A percentile compares a stretch with the other conserved stretches of the same genome.
These are phyloP conservation scores for Vicia faba DNA, from an alignment of 306 rosid species.

Conservation along the genomic window DNA sequence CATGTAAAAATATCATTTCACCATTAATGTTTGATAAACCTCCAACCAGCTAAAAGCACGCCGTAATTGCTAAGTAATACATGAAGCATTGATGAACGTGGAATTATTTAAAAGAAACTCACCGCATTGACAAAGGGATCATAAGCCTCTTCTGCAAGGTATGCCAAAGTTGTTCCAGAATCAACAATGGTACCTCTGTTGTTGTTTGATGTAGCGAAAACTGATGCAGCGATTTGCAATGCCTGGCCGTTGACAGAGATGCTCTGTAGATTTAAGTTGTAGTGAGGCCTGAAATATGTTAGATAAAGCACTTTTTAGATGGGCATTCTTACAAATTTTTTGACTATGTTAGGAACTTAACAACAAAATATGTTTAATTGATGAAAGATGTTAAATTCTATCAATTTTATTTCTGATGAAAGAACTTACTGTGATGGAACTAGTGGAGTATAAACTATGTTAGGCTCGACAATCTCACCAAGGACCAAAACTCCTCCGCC, in stretches of 20 bases:
- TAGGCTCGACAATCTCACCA: conserved; percentile 90
- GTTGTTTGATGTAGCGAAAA: conserved; percentile 77
- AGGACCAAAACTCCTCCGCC: conserved; percentile 97
- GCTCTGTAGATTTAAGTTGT: conserved; percentile 87
- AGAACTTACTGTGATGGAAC: conserved; percentile 85
- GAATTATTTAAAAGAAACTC: conserved; percentile 47
- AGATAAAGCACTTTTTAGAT: conserved; percentile 32
- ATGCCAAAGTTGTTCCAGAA: conserved; percentile 97
- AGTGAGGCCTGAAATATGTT: conserved; percentile 83
- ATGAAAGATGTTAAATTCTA: conserved; percentile 1
- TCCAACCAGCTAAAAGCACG: conserved; percentile 27
- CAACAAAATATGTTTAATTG: not conserved
- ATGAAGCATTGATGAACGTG: conserved; percentile 23
- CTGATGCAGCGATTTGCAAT: conserved; percentile 61
- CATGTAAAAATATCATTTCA: conserved; percentile 12
- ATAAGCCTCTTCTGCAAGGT: conserved; percentile 90
- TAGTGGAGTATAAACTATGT: conserved; percentile 82
- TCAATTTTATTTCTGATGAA: conserved; percentile 6
- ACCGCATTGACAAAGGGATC: conserved; percentile 83
- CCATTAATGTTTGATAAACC: conserved; percentile 30
- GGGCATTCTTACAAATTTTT: not conserved
- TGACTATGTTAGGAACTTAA: not conserved
- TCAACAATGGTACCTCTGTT: conserved; percentile 86
- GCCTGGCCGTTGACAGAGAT: conserved; percentile 79
- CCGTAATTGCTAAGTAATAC: conserved; percentile 16